Conservation (phyloP, 345 rosid species). For the Linum tenue region DNA sequence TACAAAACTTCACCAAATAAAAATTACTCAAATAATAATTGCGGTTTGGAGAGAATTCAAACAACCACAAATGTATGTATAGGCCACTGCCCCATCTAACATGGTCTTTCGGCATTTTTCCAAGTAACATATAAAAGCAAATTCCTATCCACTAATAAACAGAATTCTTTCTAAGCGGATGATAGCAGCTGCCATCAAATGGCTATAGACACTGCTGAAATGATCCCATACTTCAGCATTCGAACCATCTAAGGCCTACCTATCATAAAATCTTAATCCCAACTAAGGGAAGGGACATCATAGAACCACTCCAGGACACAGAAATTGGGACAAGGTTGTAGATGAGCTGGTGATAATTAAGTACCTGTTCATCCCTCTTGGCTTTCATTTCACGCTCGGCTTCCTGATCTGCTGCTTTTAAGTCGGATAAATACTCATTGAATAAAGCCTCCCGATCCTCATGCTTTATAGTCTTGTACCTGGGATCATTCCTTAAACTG, state of each 20-base stretch:
- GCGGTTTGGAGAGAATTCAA: too few relatives aligned
- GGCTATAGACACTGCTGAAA: too few relatives aligned
- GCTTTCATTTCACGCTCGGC: conserved; percentile 56
- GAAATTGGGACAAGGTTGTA: not conserved
- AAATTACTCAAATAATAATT: not conserved
- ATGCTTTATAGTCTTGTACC: conserved; percentile 66
- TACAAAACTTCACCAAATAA: too few relatives aligned
- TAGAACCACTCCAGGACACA: not conserved
- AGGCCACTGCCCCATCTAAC: too few relatives aligned
- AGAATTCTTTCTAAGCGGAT: not conserved
- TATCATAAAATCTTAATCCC: too few relatives aligned
- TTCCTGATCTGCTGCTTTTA: conserved; percentile 60
- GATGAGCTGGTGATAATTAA: conserved; percentile 2
- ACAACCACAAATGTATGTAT: too few relatives aligned
- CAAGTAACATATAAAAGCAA: too few relatives aligned
- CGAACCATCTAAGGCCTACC: too few relatives aligned
- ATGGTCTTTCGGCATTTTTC: too few relatives aligned
- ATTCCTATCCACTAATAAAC: too few relatives aligned
- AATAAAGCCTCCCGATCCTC: conserved; percentile 78
- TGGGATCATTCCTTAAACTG: conserved; percentile 66
- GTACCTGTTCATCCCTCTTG: conserved; percentile 79
- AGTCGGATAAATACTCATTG: conserved; percentile 64
- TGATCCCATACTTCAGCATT: too few relatives aligned
- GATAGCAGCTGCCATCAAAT: not conserved
- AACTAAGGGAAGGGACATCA: too few relatives aligned